Conservation (phyloP, 352 stramenopile species). For the Thalassiosira delicatula region DNA sequence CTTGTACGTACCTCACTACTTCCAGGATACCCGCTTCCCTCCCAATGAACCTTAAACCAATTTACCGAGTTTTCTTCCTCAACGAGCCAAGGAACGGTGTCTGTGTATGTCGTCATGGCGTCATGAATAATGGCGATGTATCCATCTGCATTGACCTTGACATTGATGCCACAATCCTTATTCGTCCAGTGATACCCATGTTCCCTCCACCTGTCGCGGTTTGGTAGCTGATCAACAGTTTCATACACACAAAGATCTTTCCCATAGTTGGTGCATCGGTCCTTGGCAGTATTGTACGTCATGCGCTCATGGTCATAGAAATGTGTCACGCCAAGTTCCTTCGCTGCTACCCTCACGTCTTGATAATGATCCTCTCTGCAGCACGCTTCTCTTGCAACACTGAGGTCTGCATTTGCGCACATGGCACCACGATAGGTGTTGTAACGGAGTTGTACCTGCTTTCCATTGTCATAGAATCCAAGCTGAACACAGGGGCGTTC, state of each 20-base stretch:
- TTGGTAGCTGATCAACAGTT: slow-evolving; percentile 34
- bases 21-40: slow-evolving; percentile 49
- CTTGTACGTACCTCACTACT: slow-evolving; percentile 52
- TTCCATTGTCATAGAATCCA: slow-evolving; percentile 72
- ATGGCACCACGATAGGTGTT: slow-evolving; percentile 48
- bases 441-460: slow-evolving; percentile 46
- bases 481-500: slow-evolving; percentile 74
- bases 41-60: slow-evolving; percentile 40
- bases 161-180: slow-evolving; percentile 56
- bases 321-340: slow-evolving; percentile 11
- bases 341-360: slow-evolving; percentile 9
- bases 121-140: slow-evolving; percentile 69
- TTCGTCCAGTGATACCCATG: slow-evolving; percentile 57
- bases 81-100: background rate
- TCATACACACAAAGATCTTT: slow-evolving; percentile 58
- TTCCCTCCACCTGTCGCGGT: too few species aligned
- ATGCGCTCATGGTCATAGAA: slow-evolving; percentile 63
- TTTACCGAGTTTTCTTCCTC: background rate
- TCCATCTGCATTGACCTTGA: slow-evolving; percentile 67
- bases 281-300: slow-evolving; percentile 41
- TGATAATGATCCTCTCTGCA: slow-evolving; percentile 18
- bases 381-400: slow-evolving; percentile 29
- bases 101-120: slow-evolving; percentile 24
- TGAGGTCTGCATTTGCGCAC: slow-evolving; percentile 41
- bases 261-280: slow-evolving; percentile 32